phyloP scores from a whole-genome alignment of 352 stramenopile species.

The Pythium scleroteichum region DNA sequence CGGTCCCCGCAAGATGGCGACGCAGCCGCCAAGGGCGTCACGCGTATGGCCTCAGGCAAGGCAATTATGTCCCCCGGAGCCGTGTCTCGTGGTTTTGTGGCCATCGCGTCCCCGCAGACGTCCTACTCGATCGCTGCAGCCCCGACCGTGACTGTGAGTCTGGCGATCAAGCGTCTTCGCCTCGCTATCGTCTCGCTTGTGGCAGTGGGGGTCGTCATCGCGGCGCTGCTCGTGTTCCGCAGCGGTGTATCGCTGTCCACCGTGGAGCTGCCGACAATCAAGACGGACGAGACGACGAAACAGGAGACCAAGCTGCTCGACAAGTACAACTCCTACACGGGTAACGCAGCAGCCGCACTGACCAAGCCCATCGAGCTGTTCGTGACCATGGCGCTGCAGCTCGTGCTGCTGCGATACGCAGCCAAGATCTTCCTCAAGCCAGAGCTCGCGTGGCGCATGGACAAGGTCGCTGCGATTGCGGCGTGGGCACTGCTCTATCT shows the following conservation, averaged over 20 bases:
- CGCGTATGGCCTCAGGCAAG: no score
- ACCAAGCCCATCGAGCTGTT: conserved; percentile 5
- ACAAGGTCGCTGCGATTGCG: not conserved
- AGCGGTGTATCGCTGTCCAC: not conserved
- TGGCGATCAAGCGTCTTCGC: not conserved
- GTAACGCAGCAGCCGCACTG: not conserved
- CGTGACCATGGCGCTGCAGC: not conserved
- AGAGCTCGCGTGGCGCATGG: not conserved
- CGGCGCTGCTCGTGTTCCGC: not conserved
- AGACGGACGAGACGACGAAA: no score
- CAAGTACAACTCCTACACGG: conserved; percentile 13
- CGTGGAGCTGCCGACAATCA: not conserved
- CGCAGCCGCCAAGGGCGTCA: no score
- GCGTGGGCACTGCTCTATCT: not conserved
- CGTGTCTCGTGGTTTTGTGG: no score
- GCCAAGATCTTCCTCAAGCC: not conserved
- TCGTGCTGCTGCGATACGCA: conserved; percentile 1
- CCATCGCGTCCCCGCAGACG: no score
- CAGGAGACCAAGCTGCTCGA: not conserved
- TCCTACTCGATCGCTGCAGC: not conserved
- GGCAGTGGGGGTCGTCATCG: not conserved
- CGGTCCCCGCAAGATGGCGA: no score
- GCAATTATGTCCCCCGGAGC: no score
- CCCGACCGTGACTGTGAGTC: not conserved
- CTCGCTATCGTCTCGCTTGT: not conserved